Evolutionary conservation across 2,329 filamentous ascomycete genomes (phyloP), one percentile per base, ranked within the genome.

Genomic region (Penicillium sp.): DNA sequence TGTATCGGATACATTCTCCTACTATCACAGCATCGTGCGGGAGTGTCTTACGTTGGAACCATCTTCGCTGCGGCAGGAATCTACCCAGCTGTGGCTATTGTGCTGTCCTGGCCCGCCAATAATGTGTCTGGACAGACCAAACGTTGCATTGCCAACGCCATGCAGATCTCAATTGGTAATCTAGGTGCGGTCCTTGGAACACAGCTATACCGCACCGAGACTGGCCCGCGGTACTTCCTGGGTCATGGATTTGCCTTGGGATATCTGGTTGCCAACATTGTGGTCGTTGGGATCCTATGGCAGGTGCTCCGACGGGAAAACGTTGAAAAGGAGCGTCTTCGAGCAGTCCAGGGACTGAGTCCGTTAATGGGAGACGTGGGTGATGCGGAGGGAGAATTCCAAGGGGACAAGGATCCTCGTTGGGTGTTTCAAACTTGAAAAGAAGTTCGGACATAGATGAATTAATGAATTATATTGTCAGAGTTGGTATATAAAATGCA

Each of bases 161-260:
- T 90, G 82, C 87, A 89, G 64, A 89, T 90, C 57, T 87, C 83
- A 10, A 86, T 90, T 50, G 88, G 87, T 0, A 90, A 89, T 62
- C 68, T 88, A 1, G 88, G 87, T 0, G 87, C 86, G 0, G 85
- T 90, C 0, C 64, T 91, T 25, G 88, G 87, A 0, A 90, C 87
- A 1, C 87, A 91, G 71, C 70, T 91, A 1, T 90, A 90, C 69
- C 79, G 87, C 2, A 77, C 80, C 0, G 76, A 80, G 1, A 84
- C 85, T 29, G 83, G 80, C 0, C 88, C 88, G 1, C 76, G 85
- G 33, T 90, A 84, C 65, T 78, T 86, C 49, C 76, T 90, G 0
- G 88, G 89, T 0, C 88, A 91, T 69, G 82, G 82, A 0, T 83
- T 90, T 64, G 86, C 87, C 0, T 68, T 90, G 43, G 86, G 78